A percentile compares a stretch with the other conserved stretches of the same genome.
Conservation (phyloP, 345 rosid genomes). For the Capsella bursapastoris region DNA sequence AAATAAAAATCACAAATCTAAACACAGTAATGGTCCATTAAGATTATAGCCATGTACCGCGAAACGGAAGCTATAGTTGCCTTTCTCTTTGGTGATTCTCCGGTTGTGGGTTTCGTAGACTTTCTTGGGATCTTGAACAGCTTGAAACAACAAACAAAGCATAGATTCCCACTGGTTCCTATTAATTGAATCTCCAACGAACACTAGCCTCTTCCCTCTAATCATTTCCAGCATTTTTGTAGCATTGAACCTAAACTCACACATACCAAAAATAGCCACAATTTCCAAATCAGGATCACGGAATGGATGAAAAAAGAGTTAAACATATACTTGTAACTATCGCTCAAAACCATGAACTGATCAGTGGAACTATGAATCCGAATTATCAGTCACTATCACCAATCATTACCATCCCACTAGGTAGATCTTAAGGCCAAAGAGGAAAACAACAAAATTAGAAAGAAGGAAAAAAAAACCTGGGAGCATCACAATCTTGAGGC, state of each 20-base stretch:
- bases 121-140: constrained; percentile 72
- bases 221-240: constrained; percentile 74
- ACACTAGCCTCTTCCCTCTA: constrained; percentile 87
- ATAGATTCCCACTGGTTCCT: constrained; percentile 98
- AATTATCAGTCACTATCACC: constrained; percentile 15
- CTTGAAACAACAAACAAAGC: constrained; percentile 82
- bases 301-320: neutral
- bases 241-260: constrained; percentile 71
- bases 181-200: constrained; percentile 95
- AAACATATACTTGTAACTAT: neutral
- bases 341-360: neutral
- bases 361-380: neutral
- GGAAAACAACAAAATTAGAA: constrained; percentile 25
- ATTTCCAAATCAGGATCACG: constrained; percentile 23
- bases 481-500: constrained; percentile 70
- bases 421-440: neutral
- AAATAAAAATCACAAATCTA: neutral
- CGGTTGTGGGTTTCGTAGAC: constrained; percentile 85
- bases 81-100: constrained; percentile 85
- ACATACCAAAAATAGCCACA: constrained; percentile 15
- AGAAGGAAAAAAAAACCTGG: constrained; percentile 54
- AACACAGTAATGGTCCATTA: constrained; percentile 1
- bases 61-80: constrained; percentile 84
- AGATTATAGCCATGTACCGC: constrained; percentile 50
- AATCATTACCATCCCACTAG: constrained; percentile 7